Evolutionary conservation across 345 rosid genomes (phyloP), one percentile per base, ranked within the genome.

Genomic region (Populus davidiana): DNA sequence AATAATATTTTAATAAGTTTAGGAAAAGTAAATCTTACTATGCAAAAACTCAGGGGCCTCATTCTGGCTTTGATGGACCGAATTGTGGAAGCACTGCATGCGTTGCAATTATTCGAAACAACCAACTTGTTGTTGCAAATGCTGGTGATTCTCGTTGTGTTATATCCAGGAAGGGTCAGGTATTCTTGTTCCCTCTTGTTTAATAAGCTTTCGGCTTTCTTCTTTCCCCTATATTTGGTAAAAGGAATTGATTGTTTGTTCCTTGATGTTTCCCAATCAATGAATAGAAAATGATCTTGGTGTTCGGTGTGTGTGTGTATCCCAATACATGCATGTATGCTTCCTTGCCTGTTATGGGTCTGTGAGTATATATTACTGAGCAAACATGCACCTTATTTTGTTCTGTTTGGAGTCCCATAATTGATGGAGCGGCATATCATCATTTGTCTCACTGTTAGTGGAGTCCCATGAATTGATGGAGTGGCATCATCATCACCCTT

Each of bases 61-160:
- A 92, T 79, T 92, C 99, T 81, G 96, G 91, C 82, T 94, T 92
- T 78, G 13, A 90, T 76, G 98, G 98, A 79, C 98, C 98, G 52
- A 89, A 83, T 69, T 92, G 86, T 73, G 98, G 98, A 77, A 38
- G 93, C 87, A 94, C 98, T 18, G 97, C 98, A 75, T 92, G 97
- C 80, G 96, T 90, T 80, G 96, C 93, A 72, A 75, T 91, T 61
- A 74, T 92, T 54, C 87, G 89, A 85, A 74, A 88, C 86, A 88
- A 86, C 70, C 94, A 86, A 76, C 89, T 94, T 71, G 8, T 90
- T 80, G 96, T 94, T 77, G 98, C 98, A 75, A 94, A 94, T 86
- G 98, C 98, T 33, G 98, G 98, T 67, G 98, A 94, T 85, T 94
- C 98, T 72, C 96, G 97, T 21, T 92, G 98, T 72, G 96, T 94